Evolutionary conservation across 805 yeast species (phyloP).

Genomic region (Saturnispora mendoncae): DNA sequence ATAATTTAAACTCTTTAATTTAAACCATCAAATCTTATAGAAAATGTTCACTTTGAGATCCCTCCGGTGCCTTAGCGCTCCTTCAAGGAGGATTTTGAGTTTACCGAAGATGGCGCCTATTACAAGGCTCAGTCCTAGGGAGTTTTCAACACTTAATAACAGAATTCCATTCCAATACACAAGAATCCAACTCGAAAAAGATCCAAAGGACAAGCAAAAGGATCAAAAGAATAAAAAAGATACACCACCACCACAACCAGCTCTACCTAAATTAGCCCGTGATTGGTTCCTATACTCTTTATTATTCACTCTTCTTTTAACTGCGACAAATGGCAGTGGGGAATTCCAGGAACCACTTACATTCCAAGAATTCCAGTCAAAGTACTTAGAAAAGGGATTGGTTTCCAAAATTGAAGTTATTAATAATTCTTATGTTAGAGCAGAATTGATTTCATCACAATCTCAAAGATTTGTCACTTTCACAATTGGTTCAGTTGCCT

Average conservation of each 20-base stretch:
- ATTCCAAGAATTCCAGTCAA: slow-evolving; percentile 83
- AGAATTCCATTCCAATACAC: slow-evolving; percentile 14
- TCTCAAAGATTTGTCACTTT: slow-evolving; percentile 37
- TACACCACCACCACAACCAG: slow-evolving; percentile 14
- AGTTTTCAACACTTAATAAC: slow-evolving; percentile 16
- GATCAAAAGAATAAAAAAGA: slow-evolving; percentile 1
- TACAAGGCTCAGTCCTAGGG: neutral
- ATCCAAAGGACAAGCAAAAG: neutral
- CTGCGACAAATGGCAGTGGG: slow-evolving; percentile 10
- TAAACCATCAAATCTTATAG: no score
- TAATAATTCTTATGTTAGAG: slow-evolving; percentile 67
- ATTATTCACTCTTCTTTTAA: slow-evolving; percentile 19
- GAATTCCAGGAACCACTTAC: slow-evolving; percentile 42
- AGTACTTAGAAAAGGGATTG: slow-evolving; percentile 64
- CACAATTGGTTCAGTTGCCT: slow-evolving; percentile 81
- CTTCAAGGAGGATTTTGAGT: neutral
- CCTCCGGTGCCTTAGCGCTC: no score
- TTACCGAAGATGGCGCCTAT: no score
- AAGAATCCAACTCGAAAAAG: slow-evolving; percentile 4
- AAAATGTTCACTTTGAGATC: no score
- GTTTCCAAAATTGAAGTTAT: slow-evolving; percentile 70
- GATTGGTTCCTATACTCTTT: slow-evolving; percentile 25
- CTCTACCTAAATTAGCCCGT: slow-evolving; percentile 6
- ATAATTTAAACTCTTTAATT: no score
- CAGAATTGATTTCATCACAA: slow-evolving; percentile 35